Conservation (phyloP, 2,329 filamentous ascomycete species). For the Cercospora zeina region DNA sequence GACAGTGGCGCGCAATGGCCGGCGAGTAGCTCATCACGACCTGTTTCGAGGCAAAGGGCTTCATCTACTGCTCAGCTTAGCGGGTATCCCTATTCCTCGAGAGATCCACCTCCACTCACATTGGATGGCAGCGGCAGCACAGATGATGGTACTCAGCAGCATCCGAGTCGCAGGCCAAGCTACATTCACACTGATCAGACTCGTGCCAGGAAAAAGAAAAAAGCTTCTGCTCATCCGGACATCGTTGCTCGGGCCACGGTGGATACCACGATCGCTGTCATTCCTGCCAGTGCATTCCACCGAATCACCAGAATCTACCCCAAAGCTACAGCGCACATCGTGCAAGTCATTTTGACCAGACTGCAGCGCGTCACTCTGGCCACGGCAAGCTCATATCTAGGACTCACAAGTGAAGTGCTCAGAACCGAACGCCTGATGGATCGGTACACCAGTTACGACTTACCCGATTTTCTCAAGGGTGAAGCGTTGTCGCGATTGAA, state of each 20-base stretch:
- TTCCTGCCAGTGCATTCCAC: slow-evolving; percentile 92
- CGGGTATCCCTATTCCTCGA: slow-evolving; percentile 24
- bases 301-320: slow-evolving; percentile 91
- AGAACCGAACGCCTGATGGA: slow-evolving; percentile 93
- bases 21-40: slow-evolving; percentile 26
- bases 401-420: slow-evolving; percentile 85
- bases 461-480: slow-evolving; percentile 87
- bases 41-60: slow-evolving; percentile 33
- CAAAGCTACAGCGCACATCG: slow-evolving; percentile 93
- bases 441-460: slow-evolving; percentile 83
- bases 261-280: slow-evolving; percentile 97
- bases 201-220: slow-evolving; percentile 37
- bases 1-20: slow-evolving; percentile 33
- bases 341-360: slow-evolving; percentile 93
- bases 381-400: slow-evolving; percentile 91
- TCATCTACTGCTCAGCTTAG: slow-evolving; percentile 23
- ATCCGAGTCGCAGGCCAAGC: slow-evolving; percentile 33
- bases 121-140: slow-evolving; percentile 33
- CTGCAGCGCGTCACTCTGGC: slow-evolving; percentile 92
- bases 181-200: slow-evolving; percentile 27
- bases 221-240: slow-evolving; percentile 86
- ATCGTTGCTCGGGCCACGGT: slow-evolving; percentile 94
- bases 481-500: slow-evolving; percentile 80
- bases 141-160: slow-evolving; percentile 32
- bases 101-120: slow-evolving; percentile 37